Base-by-base conservation (phyloP, 176 grass and related monocot species). In the Juncus effusus region DNA sequence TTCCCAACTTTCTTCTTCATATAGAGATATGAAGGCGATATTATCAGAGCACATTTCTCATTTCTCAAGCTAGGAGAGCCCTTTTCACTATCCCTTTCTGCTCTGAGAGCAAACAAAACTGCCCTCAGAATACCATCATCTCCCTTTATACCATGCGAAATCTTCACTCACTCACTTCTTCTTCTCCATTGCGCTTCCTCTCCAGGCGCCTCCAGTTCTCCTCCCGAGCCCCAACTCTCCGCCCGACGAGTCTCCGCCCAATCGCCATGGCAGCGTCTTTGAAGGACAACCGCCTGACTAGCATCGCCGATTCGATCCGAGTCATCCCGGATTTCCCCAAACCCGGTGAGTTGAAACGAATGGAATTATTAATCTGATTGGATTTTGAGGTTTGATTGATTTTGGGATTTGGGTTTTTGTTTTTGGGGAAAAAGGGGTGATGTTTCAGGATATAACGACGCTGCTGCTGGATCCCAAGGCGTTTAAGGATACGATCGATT, bases 391-490 rank as follows among this genome's bases (percentile, higher is more conserved):
- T 65, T 80, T 73, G 14, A 28, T 11, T 65, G 10, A 14, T 58
- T 53, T 40, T 16, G 5, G 19, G 38, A 40, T 70, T 72, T 11
- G 14, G 16, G 55, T 8, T 54, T 65, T 40, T 6, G 19, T 36
- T 3, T 36, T 54, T 64, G 59, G 59, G 47, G 56, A 57, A 54
- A 12, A 4, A 99, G 88, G 94, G 63, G 85, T 99, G 56, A 76
- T 90, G 76, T 99, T 99, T 76, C 88, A 99, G 65, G 94, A 93
- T 35, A 99, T 99, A 70, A 99, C 88, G n/a, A 99, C 88, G 9
- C 62, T 99, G 75, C 83, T 99, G 62, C 89, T 93, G 3, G 73
- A 99, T 56, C 80, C 80, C 0, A 63, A 81, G 62, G 88, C 88
- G 1, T 99, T 99, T 65, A 82, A 72, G 49, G 85, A 99, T 51